Base-by-base conservation (phyloP, 768 basidiomycete genomes). In the Mycena olivaceomarginata region DNA sequence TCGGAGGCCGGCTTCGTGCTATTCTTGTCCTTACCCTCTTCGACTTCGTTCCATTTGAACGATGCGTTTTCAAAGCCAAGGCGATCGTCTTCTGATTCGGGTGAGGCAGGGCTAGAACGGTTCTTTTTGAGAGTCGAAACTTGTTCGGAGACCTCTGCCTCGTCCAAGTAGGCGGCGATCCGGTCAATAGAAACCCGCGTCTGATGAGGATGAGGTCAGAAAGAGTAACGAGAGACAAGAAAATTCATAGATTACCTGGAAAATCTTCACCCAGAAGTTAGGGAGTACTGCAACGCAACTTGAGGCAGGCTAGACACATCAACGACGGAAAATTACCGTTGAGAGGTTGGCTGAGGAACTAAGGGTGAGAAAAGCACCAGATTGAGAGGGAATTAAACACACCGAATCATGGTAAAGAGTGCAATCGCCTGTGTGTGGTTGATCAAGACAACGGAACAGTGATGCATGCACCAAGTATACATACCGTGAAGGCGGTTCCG, bases 321-420 rank as follows among this genome's bases (percentile, higher is more conserved):
- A 22, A 51, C 8, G 16, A 41, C 2, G 16, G 16, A 43, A 51
- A n/a, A 20, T 39, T n/a, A 76, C 78, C 20, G 18, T 79, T 76
- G 53, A 79, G 68, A 22, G 78, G 78, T 62, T 76, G 74, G 13
- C 75, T 76, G 64, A 40, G 43, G 31, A 48, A 56, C 31, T 31
- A 31, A 37, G 22, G 76, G 46, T 56, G 59, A 37, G 43, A 51
- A 56, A 74, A 22, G 7, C 69, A n/a, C 20, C 15, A n/a, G 6
- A 53, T 2, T 31, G 5, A 18, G 4, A 39, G 1, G 53, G 20
- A 75, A 77, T 31, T 85, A 20, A 80, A 91, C 65, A 51, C 16
- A 77, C 91, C 92, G 90, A 80, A 98, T 89, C 97, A 98, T 97
- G 70, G 89, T 88, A 85, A 98, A 98, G 53, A 98, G 84, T 0